A percentile compares a stretch with the other conserved stretches of the same genome.
These are phyloP conservation scores for Gastroboletus turbinatus DNA, from an alignment of 1,284 basidiomycete genomes.

Conservation along the genomic window DNA sequence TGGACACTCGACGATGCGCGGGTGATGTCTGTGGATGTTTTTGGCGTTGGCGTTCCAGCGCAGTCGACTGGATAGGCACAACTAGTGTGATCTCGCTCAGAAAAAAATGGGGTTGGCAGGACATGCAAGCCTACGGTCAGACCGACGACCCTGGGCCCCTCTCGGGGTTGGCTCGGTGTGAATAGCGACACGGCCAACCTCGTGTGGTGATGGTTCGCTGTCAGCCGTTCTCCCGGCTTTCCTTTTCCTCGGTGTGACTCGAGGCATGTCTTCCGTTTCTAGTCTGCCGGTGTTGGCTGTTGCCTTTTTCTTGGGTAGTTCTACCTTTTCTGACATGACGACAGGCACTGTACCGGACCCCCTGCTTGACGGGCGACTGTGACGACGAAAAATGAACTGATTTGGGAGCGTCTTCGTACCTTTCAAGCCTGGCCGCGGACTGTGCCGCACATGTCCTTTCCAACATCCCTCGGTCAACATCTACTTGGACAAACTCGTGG, in stretches of 20 bases:
- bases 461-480: background rate
- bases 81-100: conserved; percentile 24
- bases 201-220: conserved; percentile 13
- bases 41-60: conserved; percentile 28
- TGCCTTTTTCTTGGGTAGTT: conserved; percentile 24
- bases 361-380: conserved; percentile 16
- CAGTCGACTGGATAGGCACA: conserved; percentile 20
- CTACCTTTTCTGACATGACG: conserved; percentile 32
- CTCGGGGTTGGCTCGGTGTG: conserved; percentile 19
- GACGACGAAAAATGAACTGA: conserved; percentile 18
- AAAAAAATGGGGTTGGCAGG: background rate
- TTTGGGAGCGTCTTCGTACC: conserved; percentile 31
- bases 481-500: background rate
- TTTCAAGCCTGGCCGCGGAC: conserved; percentile 17
- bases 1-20: conserved; percentile 29
- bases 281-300: conserved; percentile 11
- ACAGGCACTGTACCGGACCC: conserved; percentile 6
- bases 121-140: conserved; percentile 28
- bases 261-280: conserved; percentile 20
- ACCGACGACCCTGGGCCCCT: conserved; percentile 31
- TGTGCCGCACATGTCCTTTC: conserved; percentile 13
- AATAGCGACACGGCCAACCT: conserved; percentile 11
- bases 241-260: conserved; percentile 29
- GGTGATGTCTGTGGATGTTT: conserved; percentile 25
- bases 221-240: conserved; percentile 23